Conservation (phyloP, 2,329 filamentous ascomycete species). For the Aureobasidium sp. region DNA sequence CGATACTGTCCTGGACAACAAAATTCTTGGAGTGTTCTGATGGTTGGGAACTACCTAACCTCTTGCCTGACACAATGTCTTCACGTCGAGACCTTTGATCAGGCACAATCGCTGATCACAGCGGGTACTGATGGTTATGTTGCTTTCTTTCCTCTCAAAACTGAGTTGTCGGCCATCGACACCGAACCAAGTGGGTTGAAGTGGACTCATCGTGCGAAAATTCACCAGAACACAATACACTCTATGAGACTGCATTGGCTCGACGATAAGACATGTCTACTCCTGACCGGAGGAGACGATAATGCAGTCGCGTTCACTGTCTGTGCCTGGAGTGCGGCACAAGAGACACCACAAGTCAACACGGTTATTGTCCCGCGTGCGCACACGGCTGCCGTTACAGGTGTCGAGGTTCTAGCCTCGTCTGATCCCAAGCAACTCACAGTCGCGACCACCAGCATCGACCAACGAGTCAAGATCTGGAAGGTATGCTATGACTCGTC, state of each 20-base stretch:
- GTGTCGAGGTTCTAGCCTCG: constrained; percentile 33
- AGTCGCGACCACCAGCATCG: constrained; percentile 31
- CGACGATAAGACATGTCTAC: constrained; percentile 32
- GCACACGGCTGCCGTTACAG: constrained; percentile 65
- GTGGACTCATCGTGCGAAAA: constrained; percentile 33
- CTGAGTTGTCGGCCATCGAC: background rate
- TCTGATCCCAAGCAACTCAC: constrained; percentile 9
- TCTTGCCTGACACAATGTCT: constrained; percentile 61
- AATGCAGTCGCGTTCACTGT: constrained; percentile 60
- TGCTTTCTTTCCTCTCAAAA: constrained; percentile 44
- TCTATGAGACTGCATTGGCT: constrained; percentile 30
- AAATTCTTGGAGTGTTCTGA: constrained; percentile 15
- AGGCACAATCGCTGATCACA: constrained; percentile 44
- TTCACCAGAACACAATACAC: constrained; percentile 82
- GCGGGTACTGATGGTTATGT: constrained; percentile 76
- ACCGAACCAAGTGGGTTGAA: constrained; percentile 13
- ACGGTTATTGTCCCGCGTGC: constrained; percentile 46
- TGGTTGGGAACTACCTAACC: constrained; percentile 36
- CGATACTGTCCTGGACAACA: constrained; percentile 23
- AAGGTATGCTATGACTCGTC: constrained; percentile 22
- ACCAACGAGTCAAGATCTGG: constrained; percentile 43
- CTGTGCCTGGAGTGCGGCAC: background rate
- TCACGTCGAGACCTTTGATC: constrained; percentile 15
- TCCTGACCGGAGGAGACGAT: constrained; percentile 81
- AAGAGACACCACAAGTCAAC: background rate